Evolutionary conservation across 2,329 filamentous ascomycete genomes (phyloP).

Genomic region (Aspergillus hortae): DNA sequence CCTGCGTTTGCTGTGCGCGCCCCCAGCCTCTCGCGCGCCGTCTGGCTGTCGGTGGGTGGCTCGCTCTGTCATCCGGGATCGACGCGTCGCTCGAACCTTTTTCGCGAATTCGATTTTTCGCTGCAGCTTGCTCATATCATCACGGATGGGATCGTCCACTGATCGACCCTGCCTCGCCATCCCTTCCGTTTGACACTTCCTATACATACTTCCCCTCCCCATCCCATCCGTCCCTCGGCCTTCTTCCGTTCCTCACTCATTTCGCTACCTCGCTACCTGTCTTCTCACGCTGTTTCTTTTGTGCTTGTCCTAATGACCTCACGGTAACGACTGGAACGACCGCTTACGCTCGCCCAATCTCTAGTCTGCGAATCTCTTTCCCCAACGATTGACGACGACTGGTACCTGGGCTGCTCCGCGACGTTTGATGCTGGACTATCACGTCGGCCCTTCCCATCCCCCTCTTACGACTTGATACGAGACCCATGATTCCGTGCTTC

Average conservation of each 20-base stretch:
- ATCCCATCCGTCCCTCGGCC: neutral
- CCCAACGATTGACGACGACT: constrained; percentile 16
- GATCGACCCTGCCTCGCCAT: constrained; percentile 20
- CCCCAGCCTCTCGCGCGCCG: constrained; percentile 12
- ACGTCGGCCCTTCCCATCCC: constrained; percentile 22
- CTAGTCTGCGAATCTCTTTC: constrained; percentile 10
- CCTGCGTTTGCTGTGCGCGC: constrained; percentile 20
- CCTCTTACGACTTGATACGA: constrained; percentile 44
- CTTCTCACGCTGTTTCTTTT: constrained; percentile 5
- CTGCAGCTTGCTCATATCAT: constrained; percentile 6
- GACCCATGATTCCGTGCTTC: constrained; percentile 35
- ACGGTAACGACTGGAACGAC: constrained; percentile 18
- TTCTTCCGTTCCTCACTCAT: neutral
- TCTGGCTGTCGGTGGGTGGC: constrained; percentile 1
- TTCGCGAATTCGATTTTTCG: neutral
- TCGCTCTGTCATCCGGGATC: constrained; percentile 13
- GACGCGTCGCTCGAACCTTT: neutral
- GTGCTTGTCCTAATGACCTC: constrained; percentile 8
- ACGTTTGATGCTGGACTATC: constrained; percentile 19
- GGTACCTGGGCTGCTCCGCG: constrained; percentile 5
- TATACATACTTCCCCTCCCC: constrained; percentile 12
- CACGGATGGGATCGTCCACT: constrained; percentile 4
- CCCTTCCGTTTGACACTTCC: constrained; percentile 24
- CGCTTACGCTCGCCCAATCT: constrained; percentile 10
- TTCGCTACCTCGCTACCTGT: neutral